Evolutionary conservation across 2,329 filamentous ascomycete species (phyloP), one percentile per base, ranked within the genome.

Genomic region (Fusarium decemcellulare): DNA sequence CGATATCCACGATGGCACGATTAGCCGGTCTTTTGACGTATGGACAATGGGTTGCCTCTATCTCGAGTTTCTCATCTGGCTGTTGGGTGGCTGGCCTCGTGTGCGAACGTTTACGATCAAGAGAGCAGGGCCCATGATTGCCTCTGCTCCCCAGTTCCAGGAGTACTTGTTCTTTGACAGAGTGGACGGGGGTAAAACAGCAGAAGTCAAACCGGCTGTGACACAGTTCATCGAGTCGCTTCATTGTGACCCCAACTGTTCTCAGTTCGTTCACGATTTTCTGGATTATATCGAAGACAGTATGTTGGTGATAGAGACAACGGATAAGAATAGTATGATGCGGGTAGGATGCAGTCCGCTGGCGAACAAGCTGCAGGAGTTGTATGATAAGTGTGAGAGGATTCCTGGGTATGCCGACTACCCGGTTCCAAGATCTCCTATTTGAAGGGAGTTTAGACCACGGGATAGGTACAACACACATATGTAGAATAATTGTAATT

Each of bases 31-130:
- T 0, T 72, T 39, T 6, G 69, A 71, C n/a, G 56, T 72, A 2
- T 72, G 67, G 69, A 68, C 67, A 0, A 30, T 72, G 3, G 69
- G 69, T 0, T 72, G 65, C 15, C 30, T 72, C 2, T 65, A 68
- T 8, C 59, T 72, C 0, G 67, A 70, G 12, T 65, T 68, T 14
- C 16, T 63, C 2, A 50, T 32, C 11, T 72, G 68, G 65, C 34
- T 71, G 7, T 36, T 71, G 2, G 58, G 58, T 14, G 66, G 66
- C 4, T 54, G 53, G 23, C 14, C 37, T 6, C 11, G 47, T 4
- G 43, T 61, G 12, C 16, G 32, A 15, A 51, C 11, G 5, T 51
- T 37, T 8, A 34, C 34, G 5, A 12, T 18, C 8, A 32, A 27
- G 18, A 51, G 48, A 23, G 48, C 32, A n/a, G 48, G 48, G 12